Conservation (phyloP, 352 stramenopile genomes). For the Blastocystis sp. region DNA sequence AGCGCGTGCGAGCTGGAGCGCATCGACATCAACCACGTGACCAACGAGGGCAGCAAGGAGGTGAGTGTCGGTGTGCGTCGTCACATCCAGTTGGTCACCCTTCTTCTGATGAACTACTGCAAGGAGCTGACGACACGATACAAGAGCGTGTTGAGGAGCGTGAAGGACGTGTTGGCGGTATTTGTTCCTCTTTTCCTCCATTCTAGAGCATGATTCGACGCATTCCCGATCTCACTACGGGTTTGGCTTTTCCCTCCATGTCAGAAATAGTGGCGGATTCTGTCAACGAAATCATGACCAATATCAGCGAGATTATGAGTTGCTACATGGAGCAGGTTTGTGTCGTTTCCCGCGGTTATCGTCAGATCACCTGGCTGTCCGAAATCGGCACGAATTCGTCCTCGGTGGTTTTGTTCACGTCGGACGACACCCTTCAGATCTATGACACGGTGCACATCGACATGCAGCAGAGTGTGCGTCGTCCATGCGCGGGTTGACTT, state of each 20-base stretch:
- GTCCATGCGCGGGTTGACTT: background rate
- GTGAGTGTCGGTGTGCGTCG: background rate
- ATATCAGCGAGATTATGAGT: background rate
- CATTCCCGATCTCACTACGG: background rate
- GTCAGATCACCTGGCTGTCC: conserved; percentile 23
- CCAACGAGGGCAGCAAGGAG: background rate
- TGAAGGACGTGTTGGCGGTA: conserved; percentile 22
- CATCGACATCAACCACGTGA: conserved; percentile 39
- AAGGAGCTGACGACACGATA: background rate
- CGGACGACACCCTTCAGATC: background rate
- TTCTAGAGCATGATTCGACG: conserved; percentile 38
- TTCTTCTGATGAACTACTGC: conserved; percentile 9
- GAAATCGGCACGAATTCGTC: conserved; percentile 18
- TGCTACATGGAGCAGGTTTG: background rate
- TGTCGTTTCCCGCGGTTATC: background rate
- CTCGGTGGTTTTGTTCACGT: background rate
- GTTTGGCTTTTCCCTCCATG: background rate
- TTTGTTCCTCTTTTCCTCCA: background rate
- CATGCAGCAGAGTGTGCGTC: background rate
- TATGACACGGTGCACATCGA: conserved; percentile 15
- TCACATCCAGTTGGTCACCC: background rate
- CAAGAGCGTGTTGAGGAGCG: background rate
- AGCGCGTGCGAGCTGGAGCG: conserved; percentile 56
- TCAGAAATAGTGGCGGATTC: conserved; percentile 16
- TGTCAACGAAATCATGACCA: conserved; percentile 21